Conservation (phyloP, 805 yeast species). For the Kuraishia borneana region DNA sequence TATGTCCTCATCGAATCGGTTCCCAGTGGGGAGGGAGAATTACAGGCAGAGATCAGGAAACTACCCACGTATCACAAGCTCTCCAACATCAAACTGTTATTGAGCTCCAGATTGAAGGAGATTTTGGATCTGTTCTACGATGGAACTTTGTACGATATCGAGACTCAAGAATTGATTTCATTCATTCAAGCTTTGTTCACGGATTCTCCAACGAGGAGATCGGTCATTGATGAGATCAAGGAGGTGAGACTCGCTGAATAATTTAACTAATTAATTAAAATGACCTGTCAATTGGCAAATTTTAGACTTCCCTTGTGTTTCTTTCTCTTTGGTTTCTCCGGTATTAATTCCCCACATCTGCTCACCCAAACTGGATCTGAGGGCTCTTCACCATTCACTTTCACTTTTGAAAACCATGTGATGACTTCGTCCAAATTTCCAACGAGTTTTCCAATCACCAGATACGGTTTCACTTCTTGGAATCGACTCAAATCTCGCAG, state of each 20-base stretch:
- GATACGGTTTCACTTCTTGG: conserved; percentile 7
- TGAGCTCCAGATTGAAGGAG: conserved; percentile 25
- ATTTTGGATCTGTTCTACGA: conserved; percentile 39
- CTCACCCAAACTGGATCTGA: conserved; percentile 8
- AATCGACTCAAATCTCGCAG: conserved; percentile 9
- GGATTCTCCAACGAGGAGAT: conserved; percentile 32
- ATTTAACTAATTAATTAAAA: neutral
- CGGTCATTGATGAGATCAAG: conserved; percentile 31
- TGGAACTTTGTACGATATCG: conserved; percentile 37
- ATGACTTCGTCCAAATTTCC: conserved; percentile 3
- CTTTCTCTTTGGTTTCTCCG: neutral
- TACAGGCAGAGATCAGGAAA: neutral
- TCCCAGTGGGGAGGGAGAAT: neutral
- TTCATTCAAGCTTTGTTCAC: conserved; percentile 32
- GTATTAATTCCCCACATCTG: conserved; percentile 13
- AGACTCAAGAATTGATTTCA: conserved; percentile 31
- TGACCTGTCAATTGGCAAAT: neutral
- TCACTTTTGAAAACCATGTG: conserved; percentile 8
- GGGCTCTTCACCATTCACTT: conserved; percentile 10
- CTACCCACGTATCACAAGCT: conserved; percentile 13
- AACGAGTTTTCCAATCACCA: conserved; percentile 14
- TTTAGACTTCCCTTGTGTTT: neutral
- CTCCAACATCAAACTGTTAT: conserved; percentile 13
- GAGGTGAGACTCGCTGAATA: conserved; percentile 21
- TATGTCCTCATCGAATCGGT: neutral